Conservation (phyloP, 129 eudicot genomes). For the Daucus carota region DH1_v3.0 NC_030382.2:26357501-26358000, state of each 20-base stretch:
- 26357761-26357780: neutral
- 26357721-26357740: too few species aligned
- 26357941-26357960: conserved; percentile 10
- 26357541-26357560: too few species aligned
- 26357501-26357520: too few species aligned
- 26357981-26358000: conserved; percentile 15
- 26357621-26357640: too few species aligned
- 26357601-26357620: too few species aligned
- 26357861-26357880: conserved; percentile 29
- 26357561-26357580: too few species aligned
- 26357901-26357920: conserved; percentile 42
- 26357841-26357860: conserved; percentile 42
- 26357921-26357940: conserved; percentile 18
- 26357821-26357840: conserved; percentile 5
- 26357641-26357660: too few species aligned
- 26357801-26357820: conserved; percentile 3
- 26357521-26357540: too few species aligned
- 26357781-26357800: conserved; percentile 13
- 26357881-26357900: conserved; percentile 46
- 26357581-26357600: too few species aligned
- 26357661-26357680: too few species aligned
- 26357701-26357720: too few species aligned
- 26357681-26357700: too few species aligned
- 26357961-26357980: conserved; percentile 2
- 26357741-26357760: neutral